Evolutionary conservation across 495 filamentous ascomycete species (phyloP).

Genomic region (Daldinia concentrica): DNA sequence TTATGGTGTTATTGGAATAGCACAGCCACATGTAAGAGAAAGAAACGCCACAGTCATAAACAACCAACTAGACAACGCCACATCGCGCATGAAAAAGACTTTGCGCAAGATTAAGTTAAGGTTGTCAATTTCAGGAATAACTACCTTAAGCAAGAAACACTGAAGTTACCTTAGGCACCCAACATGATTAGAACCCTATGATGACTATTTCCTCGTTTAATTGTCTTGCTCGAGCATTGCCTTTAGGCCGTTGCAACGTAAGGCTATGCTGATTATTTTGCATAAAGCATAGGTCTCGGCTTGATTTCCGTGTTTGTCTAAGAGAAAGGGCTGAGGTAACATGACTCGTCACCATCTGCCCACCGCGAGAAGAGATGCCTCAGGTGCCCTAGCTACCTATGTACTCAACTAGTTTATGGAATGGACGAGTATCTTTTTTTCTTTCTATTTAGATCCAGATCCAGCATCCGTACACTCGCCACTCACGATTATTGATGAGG

Average conservation of each 20-base stretch:
- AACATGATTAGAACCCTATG: too few relatives aligned
- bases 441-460: neutral
- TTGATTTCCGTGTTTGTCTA: neutral
- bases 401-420: neutral
- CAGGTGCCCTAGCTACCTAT: neutral
- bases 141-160: too few relatives aligned
- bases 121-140: too few relatives aligned
- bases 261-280: neutral
- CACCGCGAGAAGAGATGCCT: neutral
- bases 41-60: too few relatives aligned
- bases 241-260: neutral
- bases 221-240: neutral
- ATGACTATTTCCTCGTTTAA: too few relatives aligned
- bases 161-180: too few relatives aligned
- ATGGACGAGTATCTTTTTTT: conserved; percentile 9
- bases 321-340: neutral
- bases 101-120: too few relatives aligned
- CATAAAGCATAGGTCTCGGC: neutral
- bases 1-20: too few relatives aligned
- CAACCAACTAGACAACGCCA: too few relatives aligned
- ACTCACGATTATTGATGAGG: neutral
- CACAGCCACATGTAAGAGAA: too few relatives aligned
- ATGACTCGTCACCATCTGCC: conserved; percentile 23
- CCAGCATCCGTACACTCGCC: conserved; percentile 4
- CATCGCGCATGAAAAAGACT: too few relatives aligned